Base-by-base conservation (phyloP, 768 basidiomycete species). In the Daedalea quercina region DNA sequence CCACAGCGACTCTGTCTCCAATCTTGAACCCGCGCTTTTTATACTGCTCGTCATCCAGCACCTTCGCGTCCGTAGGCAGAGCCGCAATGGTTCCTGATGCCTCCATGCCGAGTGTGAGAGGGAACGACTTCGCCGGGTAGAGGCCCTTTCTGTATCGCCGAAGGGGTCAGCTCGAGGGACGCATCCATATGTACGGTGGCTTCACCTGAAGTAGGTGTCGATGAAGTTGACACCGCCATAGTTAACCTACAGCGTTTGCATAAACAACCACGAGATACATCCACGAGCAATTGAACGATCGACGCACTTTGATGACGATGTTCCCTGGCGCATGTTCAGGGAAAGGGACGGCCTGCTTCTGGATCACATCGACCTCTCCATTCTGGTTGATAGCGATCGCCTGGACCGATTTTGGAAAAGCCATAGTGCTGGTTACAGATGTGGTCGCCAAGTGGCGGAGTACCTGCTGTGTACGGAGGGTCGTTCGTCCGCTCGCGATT, bases 221-320 rank as follows among this genome's bases (percentile, higher is more conserved):
- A 87, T 91, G 65, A 88, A 96, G 72, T 96, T 96, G 60, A 95
- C 78, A 7, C 90, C 90, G 9, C 76, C 70, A 59, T 33, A 52
- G 17, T 13, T 13, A 4, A 56, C 35, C 37, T 24, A n/a, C 33
- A 24, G n/a, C n/a, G n/a, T n/a, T n/a, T n/a, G n/a, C 12, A 24
- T 6, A 4, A 45, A 4, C 9, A 40, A 33, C 34, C 11, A 40
- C 22, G 48, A 12, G 22, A 23, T 15, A 19, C 28, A 47, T 9
- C 15, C 3, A 6, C 17, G 37, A 15, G 7, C 37, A 40, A 6
- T 15, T 15, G 15, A 15, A 40, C 25, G 13, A 19, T 3, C 28
- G 28, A 40, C 54, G 47, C 40, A 74, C 74, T 63, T 76, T 77
- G 47, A 81, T 62, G 23, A 80, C 70, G 51, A 93, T 66, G 65